A percentile compares a stretch with the other conserved stretches of the same genome.
Evolutionary conservation across 2,329 filamentous ascomycete species (phyloP).

Genomic region (Aureobasidium leucospermi): DNA sequence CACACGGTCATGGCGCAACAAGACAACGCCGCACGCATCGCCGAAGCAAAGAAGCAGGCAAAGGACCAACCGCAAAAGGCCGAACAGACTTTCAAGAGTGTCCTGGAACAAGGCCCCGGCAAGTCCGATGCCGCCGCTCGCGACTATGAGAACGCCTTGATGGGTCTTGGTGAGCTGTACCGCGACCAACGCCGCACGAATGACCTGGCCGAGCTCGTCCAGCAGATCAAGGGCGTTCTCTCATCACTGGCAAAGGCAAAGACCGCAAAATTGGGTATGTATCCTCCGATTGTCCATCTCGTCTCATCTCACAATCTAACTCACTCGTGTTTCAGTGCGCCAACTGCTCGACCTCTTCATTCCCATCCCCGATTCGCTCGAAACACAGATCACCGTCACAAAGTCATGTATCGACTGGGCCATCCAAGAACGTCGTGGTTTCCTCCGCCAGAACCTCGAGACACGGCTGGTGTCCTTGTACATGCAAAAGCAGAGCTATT

Average conservation of each 20-base stretch:
- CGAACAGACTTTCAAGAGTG: conserved; percentile 80
- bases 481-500: conserved; percentile 97
- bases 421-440: conserved; percentile 84
- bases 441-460: conserved; percentile 96
- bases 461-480: conserved; percentile 87
- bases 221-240: conserved; percentile 80
- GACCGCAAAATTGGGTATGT: conserved; percentile 89
- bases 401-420: conserved; percentile 99
- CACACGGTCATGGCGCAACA: conserved; percentile 39
- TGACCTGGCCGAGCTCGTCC: conserved; percentile 83
- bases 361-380: conserved; percentile 86
- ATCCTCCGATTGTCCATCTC: too few species aligned
- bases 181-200: conserved; percentile 76
- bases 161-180: conserved; percentile 87
- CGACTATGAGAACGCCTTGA: conserved; percentile 84
- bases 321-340: conserved; percentile 56
- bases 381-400: conserved; percentile 89
- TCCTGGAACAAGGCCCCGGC: conserved; percentile 77
- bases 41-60: conserved; percentile 78
- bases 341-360: conserved; percentile 94
- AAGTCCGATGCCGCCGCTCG: conserved; percentile 78
- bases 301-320: conserved; percentile 1
- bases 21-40: conserved; percentile 59
- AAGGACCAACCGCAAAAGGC: conserved; percentile 78
- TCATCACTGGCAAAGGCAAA: conserved; percentile 98